phyloP scores from a whole-genome alignment of 179 eudicot genomes.

The Silene coronaria region DNA sequence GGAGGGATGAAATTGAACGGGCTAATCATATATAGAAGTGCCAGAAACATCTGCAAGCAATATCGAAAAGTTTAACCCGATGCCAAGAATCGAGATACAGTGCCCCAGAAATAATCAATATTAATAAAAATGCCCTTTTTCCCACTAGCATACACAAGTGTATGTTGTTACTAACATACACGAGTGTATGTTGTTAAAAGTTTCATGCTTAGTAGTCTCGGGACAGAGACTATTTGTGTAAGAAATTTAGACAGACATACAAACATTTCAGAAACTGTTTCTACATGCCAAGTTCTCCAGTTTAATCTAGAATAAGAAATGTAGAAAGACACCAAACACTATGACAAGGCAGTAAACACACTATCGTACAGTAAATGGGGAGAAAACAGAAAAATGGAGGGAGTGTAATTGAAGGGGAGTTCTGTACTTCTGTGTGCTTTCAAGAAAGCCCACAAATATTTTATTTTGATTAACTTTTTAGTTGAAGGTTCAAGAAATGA shows the following conservation, averaged over 20 bases:
- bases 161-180: neutral
- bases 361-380: no score
- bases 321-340: neutral
- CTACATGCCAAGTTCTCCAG: neutral
- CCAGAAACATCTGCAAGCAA: conserved; percentile 36
- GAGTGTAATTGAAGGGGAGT: no score
- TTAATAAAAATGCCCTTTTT: neutral
- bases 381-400: no score
- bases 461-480: no score
- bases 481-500: no score
- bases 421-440: no score
- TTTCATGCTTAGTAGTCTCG: neutral
- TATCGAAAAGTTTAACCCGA: neutral
- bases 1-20: conserved; percentile 33
- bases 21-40: conserved; percentile 28
- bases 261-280: neutral
- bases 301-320: neutral
- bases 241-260: neutral
- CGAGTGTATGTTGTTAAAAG: no score
- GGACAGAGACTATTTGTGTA: neutral
- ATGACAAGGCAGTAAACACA: neutral
- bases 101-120: neutral
- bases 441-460: no score
- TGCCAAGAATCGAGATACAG: neutral
- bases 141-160: neutral